A percentile compares a stretch with the other conserved stretches of the same genome.
phyloP scores from a whole-genome alignment of 2,329 filamentous ascomycete species.

The Hymenoscyphus linearis region DNA sequence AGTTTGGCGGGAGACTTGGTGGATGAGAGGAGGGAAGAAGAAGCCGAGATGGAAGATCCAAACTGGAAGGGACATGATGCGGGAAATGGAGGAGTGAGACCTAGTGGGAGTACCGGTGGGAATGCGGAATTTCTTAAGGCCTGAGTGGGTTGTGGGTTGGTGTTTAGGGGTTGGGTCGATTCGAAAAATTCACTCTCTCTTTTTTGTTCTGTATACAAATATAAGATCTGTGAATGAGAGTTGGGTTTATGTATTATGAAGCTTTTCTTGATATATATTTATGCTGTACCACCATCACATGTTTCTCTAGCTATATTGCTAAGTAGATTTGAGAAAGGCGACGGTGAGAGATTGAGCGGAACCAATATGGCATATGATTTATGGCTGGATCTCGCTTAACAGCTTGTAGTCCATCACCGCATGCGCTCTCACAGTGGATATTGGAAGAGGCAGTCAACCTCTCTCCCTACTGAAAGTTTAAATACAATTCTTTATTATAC shows the following conservation, averaged over 20 bases:
- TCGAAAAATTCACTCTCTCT: neutral
- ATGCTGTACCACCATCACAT: neutral
- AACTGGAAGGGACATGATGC: neutral
- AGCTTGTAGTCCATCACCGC: no score
- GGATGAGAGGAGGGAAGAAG: constrained; percentile 4
- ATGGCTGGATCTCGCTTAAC: no score
- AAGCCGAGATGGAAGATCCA: neutral
- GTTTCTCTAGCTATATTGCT: neutral
- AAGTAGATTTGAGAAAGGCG: no score
- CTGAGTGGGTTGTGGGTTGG: neutral
- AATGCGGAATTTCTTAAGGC: neutral
- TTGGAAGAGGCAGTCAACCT: no score
- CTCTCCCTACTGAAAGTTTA: no score
- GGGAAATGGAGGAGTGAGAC: neutral
- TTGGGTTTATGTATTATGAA: neutral
- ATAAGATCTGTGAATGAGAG: neutral
- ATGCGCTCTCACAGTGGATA: no score
- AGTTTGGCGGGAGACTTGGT: constrained; percentile 25
- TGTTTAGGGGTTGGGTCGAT: neutral
- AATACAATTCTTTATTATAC: no score
- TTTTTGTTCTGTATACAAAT: neutral
- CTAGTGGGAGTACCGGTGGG: neutral
- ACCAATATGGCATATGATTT: no score
- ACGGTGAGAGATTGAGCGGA: no score
- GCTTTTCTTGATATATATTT: neutral